Percentiles rank a stretch among this genome's conserved stretches.
Conservation (phyloP, 495 filamentous ascomycete genomes). For the Annulohypoxylon maeteangense region DNA sequence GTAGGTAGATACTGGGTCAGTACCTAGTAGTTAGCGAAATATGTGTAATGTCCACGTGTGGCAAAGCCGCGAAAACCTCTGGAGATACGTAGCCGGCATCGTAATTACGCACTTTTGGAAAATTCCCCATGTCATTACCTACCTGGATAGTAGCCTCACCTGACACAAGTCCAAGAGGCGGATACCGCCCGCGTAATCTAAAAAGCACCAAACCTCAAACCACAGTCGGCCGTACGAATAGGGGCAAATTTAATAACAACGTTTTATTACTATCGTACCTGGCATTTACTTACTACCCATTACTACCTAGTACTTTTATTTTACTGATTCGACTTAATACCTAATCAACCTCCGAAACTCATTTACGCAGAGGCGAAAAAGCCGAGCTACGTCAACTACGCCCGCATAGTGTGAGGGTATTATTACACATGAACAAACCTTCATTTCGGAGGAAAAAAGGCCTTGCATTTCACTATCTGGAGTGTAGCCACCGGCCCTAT, state of each 20-base stretch:
- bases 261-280: not conserved
- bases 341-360: not conserved
- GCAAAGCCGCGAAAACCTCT: not conserved
- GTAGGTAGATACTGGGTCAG: not conserved
- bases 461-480: conserved; percentile 10
- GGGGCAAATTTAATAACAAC: not conserved
- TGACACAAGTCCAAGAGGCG: not conserved
- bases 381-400: not conserved
- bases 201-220: not conserved
- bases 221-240: not conserved
- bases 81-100: not conserved
- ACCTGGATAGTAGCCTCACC: not conserved
- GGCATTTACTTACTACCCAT: not conserved
- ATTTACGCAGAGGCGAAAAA: not conserved
- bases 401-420: not conserved
- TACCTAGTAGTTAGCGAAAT: not conserved
- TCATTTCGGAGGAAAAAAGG: not conserved
- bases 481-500: not conserved
- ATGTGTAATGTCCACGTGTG: not conserved
- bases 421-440: not conserved
- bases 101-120: not conserved
- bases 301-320: not conserved
- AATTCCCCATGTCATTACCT: not conserved
- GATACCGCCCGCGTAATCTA: not conserved
- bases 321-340: not conserved